Conservation (phyloP, 2,329 filamentous ascomycete genomes). For the Colletotrichum eleusines region DNA sequence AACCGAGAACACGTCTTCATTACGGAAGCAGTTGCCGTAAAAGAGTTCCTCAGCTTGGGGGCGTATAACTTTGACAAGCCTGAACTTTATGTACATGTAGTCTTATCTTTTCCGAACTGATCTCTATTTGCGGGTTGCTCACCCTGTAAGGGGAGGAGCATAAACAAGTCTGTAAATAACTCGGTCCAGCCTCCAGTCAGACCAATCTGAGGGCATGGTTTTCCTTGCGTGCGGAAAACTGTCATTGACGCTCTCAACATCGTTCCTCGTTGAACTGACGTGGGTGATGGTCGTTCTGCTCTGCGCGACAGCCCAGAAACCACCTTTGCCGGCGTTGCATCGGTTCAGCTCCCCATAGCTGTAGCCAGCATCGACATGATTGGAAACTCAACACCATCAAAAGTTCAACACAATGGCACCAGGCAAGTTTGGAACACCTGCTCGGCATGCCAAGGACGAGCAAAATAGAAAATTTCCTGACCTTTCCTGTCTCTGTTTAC, state of each 20-base stretch:
- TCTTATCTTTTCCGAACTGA: background rate
- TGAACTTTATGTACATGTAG: too few species aligned
- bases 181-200: background rate
- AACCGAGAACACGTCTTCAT: too few species aligned
- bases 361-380: background rate
- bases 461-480: too few species aligned
- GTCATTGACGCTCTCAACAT: background rate
- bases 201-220: background rate
- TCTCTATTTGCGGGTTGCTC: background rate
- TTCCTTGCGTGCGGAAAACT: background rate
- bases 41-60: too few species aligned
- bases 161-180: background rate
- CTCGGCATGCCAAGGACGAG: too few species aligned
- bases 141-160: background rate
- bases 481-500: too few species aligned
- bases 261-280: background rate
- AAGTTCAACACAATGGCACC: too few species aligned
- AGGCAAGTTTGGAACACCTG: too few species aligned
- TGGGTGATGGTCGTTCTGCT: background rate
- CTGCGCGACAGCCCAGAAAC: background rate
- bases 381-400: background rate
- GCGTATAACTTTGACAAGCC: too few species aligned
- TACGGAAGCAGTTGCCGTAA: too few species aligned
- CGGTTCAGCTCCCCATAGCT: background rate
- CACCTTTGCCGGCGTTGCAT: background rate